These are phyloP conservation scores for Wallacemonas sp. DNA, from an alignment of 208 protist species.

Conservation along the genomic window DNA sequence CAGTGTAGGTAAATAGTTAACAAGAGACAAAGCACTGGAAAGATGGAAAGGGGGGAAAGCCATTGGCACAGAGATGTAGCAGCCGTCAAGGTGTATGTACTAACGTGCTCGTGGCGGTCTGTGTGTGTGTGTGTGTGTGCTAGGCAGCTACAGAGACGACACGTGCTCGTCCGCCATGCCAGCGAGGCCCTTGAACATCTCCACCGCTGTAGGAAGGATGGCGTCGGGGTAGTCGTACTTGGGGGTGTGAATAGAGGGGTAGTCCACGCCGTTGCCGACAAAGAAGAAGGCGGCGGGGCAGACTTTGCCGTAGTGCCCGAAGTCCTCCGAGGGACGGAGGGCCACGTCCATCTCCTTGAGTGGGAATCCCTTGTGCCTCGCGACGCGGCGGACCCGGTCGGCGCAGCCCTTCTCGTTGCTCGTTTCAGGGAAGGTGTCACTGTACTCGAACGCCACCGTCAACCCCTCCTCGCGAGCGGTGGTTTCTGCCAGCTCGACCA, in stretches of 20 bases:
- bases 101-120: too few species aligned
- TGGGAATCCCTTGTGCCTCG: slow-evolving; percentile 14
- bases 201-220: slow-evolving; percentile 28
- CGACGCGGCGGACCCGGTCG: slow-evolving; percentile 31
- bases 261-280: slow-evolving; percentile 32
- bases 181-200: slow-evolving; percentile 35
- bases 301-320: slow-evolving; percentile 41
- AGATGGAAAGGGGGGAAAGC: slow-evolving; percentile 1
- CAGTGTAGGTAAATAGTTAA: not conserved
- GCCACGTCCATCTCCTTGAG: slow-evolving; percentile 25
- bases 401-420: slow-evolving; percentile 33
- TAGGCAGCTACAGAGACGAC: slow-evolving; percentile 5
- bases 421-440: slow-evolving; percentile 41
- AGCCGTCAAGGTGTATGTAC: too few species aligned
- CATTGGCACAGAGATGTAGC: not conserved
- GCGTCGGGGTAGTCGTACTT: slow-evolving; percentile 40
- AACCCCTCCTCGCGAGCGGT: slow-evolving; percentile 20
- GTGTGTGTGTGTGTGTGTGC: too few species aligned
- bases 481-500: slow-evolving; percentile 17
- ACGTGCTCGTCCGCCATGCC: slow-evolving; percentile 17
- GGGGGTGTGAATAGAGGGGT: slow-evolving; percentile 38
- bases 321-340: slow-evolving; percentile 35
- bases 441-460: slow-evolving; percentile 33
- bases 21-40: not conserved
- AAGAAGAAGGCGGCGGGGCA: slow-evolving; percentile 38